Conservation (phyloP, 2,329 filamentous ascomycete genomes). For the Neonectria magnoliae region DNA sequence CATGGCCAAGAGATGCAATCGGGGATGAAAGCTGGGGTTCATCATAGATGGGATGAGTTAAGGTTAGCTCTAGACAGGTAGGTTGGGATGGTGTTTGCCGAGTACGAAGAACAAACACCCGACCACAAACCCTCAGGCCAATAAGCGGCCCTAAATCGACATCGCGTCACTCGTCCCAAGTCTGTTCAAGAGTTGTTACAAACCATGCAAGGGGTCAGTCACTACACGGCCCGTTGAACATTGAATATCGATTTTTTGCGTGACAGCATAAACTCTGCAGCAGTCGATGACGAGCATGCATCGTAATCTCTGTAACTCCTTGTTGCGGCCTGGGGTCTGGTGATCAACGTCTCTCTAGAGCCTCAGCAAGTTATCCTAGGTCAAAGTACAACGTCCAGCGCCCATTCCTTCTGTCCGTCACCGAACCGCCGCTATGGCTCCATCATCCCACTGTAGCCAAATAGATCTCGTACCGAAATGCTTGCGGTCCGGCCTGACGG, state of each 20-base stretch:
- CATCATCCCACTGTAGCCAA: conserved; percentile 2
- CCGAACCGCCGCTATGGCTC: neutral
- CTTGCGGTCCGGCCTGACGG: conserved; percentile 5
- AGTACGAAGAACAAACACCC: neutral
- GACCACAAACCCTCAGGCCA: neutral
- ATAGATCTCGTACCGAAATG: conserved; percentile 8
- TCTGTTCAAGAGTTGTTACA: neutral
- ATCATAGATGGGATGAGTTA: neutral
- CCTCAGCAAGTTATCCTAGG: neutral
- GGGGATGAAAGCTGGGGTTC: neutral
- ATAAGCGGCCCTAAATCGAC: neutral
- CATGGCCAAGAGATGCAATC: neutral
- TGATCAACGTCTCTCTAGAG: neutral
- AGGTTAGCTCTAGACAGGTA: neutral
- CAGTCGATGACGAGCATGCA: neutral
- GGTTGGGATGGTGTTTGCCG: neutral
- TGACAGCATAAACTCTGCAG: neutral
- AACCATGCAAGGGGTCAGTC: neutral
- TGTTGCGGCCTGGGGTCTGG: neutral
- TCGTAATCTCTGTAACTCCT: neutral
- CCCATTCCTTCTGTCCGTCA: neutral
- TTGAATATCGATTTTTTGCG: neutral
- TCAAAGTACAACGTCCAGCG: no score
- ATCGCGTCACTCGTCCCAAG: neutral
- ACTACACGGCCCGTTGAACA: neutral